Conservation (phyloP, 1,284 basidiomycete genomes). For the Apiotrichum gamsii region DNA sequence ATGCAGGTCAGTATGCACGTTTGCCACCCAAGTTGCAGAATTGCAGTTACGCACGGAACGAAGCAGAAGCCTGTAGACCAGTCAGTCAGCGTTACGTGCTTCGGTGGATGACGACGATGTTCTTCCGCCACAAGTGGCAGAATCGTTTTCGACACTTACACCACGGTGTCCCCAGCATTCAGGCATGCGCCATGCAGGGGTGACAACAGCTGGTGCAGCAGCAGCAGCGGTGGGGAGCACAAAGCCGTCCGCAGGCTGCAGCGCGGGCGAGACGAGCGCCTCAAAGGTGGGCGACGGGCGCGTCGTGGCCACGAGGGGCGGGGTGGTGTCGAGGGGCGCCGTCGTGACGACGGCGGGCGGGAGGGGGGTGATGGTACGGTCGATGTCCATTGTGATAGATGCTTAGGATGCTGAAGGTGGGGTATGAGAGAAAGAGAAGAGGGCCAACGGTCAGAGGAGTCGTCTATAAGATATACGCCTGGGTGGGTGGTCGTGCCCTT, state of each 20-base stretch:
- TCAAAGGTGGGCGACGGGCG: slow-evolving; percentile 26
- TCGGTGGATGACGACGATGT: background rate
- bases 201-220: no score
- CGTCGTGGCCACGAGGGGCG: slow-evolving; percentile 20
- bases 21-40: slow-evolving; percentile 2
- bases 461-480: no score
- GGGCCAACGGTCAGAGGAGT: no score
- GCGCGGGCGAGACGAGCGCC: slow-evolving; percentile 26
- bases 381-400: background rate
- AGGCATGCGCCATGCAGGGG: slow-evolving; percentile 32
- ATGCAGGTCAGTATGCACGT: background rate
- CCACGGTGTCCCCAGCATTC: slow-evolving; percentile 95
- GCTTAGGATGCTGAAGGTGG: background rate
- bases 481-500: no score
- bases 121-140: background rate
- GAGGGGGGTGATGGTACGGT: background rate
- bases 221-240: no score
- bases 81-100: slow-evolving; percentile 10
- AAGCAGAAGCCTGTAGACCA: slow-evolving; percentile 76
- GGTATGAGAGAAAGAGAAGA: background rate
- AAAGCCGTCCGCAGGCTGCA: slow-evolving; percentile 18
- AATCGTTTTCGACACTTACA: slow-evolving; percentile 53
- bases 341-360: background rate
- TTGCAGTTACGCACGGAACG: slow-evolving; percentile 53
- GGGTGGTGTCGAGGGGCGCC: slow-evolving; percentile 14